Evolutionary conservation across 768 basidiomycete species (phyloP), one percentile per base, ranked within the genome.

Genomic region (Tephrocybe sp.): DNA sequence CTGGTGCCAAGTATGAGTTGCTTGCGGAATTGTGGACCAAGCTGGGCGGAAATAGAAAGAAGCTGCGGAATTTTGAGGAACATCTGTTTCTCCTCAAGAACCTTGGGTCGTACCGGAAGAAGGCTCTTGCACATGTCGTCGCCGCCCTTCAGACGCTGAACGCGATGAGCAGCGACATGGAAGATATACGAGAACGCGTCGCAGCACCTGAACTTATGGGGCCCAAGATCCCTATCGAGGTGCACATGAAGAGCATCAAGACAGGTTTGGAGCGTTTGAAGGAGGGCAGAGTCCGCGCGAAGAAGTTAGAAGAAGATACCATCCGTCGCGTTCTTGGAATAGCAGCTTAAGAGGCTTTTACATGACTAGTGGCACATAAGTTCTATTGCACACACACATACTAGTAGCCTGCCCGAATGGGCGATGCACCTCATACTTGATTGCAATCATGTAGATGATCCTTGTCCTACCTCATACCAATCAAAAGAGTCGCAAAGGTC

Each of bases 211-310:
- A 83, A 44, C 66, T 91, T 4, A 64, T 79, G 10, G 83, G 80
- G 4, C 66, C 78, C n/a, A 70, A 68, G 36, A 73, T 90, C 14
- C 86, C 88, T 3, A 70, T 86, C 3, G 83, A 86, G 51, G 88
- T 90, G 18, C 88, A 91, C 58, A 82, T 91, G 67, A 79, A 79
- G 69, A 88, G 84, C 53, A 88, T 92, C 57, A 70, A 70, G 62
- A 72, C 60, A 32, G 88, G 89, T 6, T 57, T 90, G 58, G 78
- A 85, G 55, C 76, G 79, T 58, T 58, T 88, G 66, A 79, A 75
- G 61, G 81, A 84, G 61, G 76, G 81, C 4, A 74, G 86, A 52
- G 62, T 71, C 20, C 74, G 75, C 42, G 81, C 83, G 11, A 76
- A 69, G 59, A 69, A 66, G 56, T 56, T 75, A 45, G 79, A 83